phyloP scores from a whole-genome alignment of 305 asterid species.

The Lippia alba region DNA sequence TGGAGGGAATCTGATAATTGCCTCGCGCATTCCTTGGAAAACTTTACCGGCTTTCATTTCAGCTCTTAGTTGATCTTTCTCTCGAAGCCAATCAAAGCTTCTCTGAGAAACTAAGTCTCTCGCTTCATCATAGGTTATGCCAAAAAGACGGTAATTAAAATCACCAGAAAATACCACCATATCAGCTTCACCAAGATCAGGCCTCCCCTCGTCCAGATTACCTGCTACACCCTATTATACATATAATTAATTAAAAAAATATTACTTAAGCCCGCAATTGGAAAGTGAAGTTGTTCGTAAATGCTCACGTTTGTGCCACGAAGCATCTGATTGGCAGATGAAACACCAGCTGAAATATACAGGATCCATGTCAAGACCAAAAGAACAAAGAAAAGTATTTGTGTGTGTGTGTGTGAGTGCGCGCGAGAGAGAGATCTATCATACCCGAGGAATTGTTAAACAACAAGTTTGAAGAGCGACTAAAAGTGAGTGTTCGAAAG shows the following conservation, averaged over 20 bases:
- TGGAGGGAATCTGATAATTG: slow-evolving; percentile 82
- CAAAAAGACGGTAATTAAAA: slow-evolving; percentile 90
- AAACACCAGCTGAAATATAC: slow-evolving; percentile 80
- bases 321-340: slow-evolving; percentile 74
- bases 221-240: slow-evolving; percentile 48
- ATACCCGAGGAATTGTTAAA: slow-evolving; percentile 73
- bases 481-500: slow-evolving; percentile 80
- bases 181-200: slow-evolving; percentile 88
- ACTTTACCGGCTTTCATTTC: slow-evolving; percentile 94
- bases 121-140: slow-evolving; percentile 90
- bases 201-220: slow-evolving; percentile 70
- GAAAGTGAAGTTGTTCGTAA: neutral
- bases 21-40: slow-evolving; percentile 94
- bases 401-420: neutral
- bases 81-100: slow-evolving; percentile 96
- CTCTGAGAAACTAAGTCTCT: slow-evolving; percentile 92
- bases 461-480: slow-evolving; percentile 61
- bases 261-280: neutral
- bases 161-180: slow-evolving; percentile 78
- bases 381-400: slow-evolving; percentile 44
- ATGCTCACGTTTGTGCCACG: slow-evolving; percentile 69
- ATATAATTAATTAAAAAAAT: slow-evolving; percentile 8
- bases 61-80: slow-evolving; percentile 84
- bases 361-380: slow-evolving; percentile 73
- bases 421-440: slow-evolving; percentile 35